A percentile compares a stretch with the other conserved stretches of the same genome.
phyloP scores from a whole-genome alignment of 176 grass and related monocot genomes.

The Alopecurus myosuroides region DNA sequence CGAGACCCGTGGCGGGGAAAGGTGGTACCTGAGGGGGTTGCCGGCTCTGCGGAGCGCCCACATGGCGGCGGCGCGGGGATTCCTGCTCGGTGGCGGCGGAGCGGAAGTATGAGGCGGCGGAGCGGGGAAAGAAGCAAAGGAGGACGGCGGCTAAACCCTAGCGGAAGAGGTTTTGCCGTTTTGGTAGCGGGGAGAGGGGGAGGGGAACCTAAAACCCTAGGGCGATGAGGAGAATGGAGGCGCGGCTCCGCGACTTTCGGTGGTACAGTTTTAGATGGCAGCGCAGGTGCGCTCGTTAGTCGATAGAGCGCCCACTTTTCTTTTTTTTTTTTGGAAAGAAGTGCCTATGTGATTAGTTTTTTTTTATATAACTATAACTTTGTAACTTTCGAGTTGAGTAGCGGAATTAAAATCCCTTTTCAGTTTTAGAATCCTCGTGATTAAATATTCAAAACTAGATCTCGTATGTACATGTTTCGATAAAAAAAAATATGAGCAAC shows the following conservation, averaged over 20 bases:
- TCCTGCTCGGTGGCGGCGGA: background rate
- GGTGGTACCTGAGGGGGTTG: constrained; percentile 42
- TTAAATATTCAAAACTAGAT: too few relatives aligned
- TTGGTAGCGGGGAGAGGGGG: background rate
- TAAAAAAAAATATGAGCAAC: too few relatives aligned
- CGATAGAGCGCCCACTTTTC: too few relatives aligned
- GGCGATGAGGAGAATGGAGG: background rate
- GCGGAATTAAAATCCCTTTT: too few relatives aligned
- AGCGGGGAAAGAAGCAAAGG: background rate
- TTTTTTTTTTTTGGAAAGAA: too few relatives aligned
- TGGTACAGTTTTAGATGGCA: background rate
- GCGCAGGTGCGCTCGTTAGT: too few relatives aligned
- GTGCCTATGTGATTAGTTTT: too few relatives aligned
- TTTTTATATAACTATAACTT: too few relatives aligned
- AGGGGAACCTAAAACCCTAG: constrained; percentile 36
- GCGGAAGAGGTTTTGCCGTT: constrained; percentile 1
- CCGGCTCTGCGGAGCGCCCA: constrained; percentile 58
- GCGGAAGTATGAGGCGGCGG: background rate
- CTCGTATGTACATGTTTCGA: too few relatives aligned
- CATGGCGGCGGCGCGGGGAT: constrained; percentile 28
- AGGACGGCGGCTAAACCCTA: constrained; percentile 49
- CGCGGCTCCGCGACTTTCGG: background rate
- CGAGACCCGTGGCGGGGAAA: background rate
- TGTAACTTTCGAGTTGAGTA: too few relatives aligned
- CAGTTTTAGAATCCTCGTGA: too few relatives aligned